A percentile compares a stretch with the other conserved stretches of the same genome.
Conservation (phyloP, 2,329 filamentous ascomycete species). For the Kalmusia sp. region DNA sequence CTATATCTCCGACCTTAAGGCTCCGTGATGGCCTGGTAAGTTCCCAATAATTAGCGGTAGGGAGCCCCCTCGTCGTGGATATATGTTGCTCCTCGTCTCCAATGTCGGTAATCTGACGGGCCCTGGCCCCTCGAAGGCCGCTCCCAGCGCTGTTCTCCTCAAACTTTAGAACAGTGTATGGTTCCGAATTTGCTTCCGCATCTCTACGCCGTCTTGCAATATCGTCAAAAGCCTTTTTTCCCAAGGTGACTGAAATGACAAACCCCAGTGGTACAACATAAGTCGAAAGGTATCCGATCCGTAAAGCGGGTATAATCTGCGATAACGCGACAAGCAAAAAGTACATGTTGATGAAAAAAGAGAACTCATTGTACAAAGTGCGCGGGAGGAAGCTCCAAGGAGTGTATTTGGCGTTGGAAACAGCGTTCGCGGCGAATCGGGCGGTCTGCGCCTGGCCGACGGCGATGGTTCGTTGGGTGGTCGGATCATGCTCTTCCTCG, state of each 20-base stretch:
- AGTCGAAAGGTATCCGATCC: constrained; percentile 93
- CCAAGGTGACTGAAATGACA: constrained; percentile 88
- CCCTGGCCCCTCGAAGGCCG: constrained; percentile 40
- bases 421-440: constrained; percentile 85
- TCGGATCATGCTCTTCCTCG: constrained; percentile 62
- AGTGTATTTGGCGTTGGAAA: constrained; percentile 98
- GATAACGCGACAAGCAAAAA: constrained; percentile 95
- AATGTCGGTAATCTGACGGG: constrained; percentile 67
- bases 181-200: constrained; percentile 91
- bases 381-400: constrained; percentile 91
- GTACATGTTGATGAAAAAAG: constrained; percentile 99
- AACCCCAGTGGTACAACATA: constrained; percentile 93
- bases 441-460: constrained; percentile 77
- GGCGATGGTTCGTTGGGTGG: constrained; percentile 74
- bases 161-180: constrained; percentile 80
- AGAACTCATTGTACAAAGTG: constrained; percentile 98
- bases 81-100: constrained; percentile 69
- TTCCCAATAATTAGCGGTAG: constrained; percentile 66
- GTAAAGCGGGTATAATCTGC: constrained; percentile 85
- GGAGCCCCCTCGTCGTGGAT: constrained; percentile 45
- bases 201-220: constrained; percentile 85
- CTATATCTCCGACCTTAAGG: constrained; percentile 91
- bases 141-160: constrained; percentile 59
- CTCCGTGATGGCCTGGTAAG: constrained; percentile 83
- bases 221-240: constrained; percentile 95